phyloP scores from a whole-genome alignment of 306 rosid species.

The Senna siamea region DNA sequence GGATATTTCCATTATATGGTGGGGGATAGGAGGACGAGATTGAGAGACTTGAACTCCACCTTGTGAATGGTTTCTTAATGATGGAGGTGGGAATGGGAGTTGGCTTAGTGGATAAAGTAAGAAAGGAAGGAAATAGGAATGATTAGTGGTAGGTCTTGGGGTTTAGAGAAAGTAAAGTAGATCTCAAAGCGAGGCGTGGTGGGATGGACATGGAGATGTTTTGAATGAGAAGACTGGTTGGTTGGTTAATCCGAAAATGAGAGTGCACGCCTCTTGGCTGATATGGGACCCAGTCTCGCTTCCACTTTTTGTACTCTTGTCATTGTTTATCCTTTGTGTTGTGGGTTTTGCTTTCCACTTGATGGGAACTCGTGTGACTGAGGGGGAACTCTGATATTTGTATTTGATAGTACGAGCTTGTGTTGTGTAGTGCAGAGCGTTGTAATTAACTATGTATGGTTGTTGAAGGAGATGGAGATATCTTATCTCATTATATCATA shows the following conservation, averaged over 20 bases:
- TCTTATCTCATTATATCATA: not conserved
- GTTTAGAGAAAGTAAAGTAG: slow-evolving; percentile 56
- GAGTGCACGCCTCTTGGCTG: slow-evolving; percentile 60
- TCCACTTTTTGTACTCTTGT: slow-evolving; percentile 55
- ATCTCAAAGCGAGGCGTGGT: slow-evolving; percentile 50
- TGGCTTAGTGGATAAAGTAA: slow-evolving; percentile 38
- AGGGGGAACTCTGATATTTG: slow-evolving; percentile 30
- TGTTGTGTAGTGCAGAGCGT: slow-evolving; percentile 15
- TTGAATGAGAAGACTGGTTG: slow-evolving; percentile 54
- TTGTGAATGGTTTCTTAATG: slow-evolving; percentile 29
- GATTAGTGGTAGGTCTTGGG: slow-evolving; percentile 48
- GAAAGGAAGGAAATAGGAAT: slow-evolving; percentile 50
- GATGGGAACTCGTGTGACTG: slow-evolving; percentile 27
- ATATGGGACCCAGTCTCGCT: slow-evolving; percentile 56
- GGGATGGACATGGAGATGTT: slow-evolving; percentile 49
- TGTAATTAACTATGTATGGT: slow-evolving; percentile 22
- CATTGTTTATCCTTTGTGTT: slow-evolving; percentile 48
- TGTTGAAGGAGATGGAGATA: slow-evolving; percentile 27
- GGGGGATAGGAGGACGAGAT: no score
- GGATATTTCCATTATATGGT: no score
- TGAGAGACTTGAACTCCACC: slow-evolving; percentile 17
- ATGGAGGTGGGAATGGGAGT: slow-evolving; percentile 31
- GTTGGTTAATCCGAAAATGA: slow-evolving; percentile 38
- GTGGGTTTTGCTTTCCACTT: slow-evolving; percentile 37
- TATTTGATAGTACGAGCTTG: not conserved